Evolutionary conservation across 2,329 filamentous ascomycete species (phyloP).

Genomic region (Microdochium trichocladiopsis): DNA sequence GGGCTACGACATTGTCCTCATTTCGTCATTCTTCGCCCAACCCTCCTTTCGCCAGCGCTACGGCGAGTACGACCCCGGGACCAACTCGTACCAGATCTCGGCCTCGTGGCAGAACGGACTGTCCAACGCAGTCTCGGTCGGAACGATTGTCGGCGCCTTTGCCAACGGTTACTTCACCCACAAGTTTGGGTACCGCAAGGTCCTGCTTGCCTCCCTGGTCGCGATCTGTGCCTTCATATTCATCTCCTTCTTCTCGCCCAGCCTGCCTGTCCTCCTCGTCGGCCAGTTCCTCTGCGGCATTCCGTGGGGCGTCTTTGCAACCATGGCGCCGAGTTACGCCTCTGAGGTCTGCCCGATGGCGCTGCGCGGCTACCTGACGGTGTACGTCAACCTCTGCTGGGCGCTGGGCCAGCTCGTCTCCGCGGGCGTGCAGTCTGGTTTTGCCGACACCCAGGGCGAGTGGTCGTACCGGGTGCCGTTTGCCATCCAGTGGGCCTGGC

Average conservation of each 20-base stretch:
- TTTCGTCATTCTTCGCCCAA: slow-evolving; percentile 39
- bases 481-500: slow-evolving; percentile 31
- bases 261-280: slow-evolving; percentile 31
- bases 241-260: slow-evolving; percentile 39
- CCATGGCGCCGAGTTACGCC: neutral
- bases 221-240: slow-evolving; percentile 37
- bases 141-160: slow-evolving; percentile 30
- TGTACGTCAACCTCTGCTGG: slow-evolving; percentile 17
- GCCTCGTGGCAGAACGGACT: slow-evolving; percentile 45
- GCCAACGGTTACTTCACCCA: slow-evolving; percentile 33
- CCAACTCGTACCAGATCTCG: slow-evolving; percentile 34
- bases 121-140: slow-evolving; percentile 24
- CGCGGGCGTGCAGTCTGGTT: slow-evolving; percentile 21
- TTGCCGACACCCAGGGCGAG: slow-evolving; percentile 17
- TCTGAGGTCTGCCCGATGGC: neutral
- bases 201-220: slow-evolving; percentile 33
- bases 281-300: slow-evolving; percentile 34
- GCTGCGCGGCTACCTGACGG: neutral
- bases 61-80: slow-evolving; percentile 19
- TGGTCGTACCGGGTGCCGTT: slow-evolving; percentile 31
- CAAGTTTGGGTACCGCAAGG: slow-evolving; percentile 33
- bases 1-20: slow-evolving; percentile 39
- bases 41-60: slow-evolving; percentile 30
- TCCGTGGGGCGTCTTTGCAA: neutral
- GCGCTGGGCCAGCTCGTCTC: slow-evolving; percentile 30